Percentiles rank a stretch among this genome's conserved stretches.
Conservation (phyloP, 2,329 filamentous ascomycete species). For the Sporothrix protearum region DNA sequence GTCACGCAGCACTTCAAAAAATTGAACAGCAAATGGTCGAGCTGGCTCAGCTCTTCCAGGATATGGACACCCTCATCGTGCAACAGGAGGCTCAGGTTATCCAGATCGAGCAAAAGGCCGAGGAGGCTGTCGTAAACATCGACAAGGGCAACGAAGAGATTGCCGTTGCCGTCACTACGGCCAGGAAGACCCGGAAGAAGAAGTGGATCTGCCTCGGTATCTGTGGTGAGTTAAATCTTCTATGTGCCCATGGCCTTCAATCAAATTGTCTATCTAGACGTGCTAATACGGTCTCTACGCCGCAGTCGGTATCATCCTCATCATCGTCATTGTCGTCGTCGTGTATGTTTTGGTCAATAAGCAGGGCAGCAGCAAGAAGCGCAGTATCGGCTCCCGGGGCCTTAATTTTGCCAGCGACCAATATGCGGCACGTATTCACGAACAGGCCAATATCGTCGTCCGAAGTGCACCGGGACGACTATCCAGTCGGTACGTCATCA, state of each 20-base stretch:
- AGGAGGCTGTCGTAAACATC: constrained; percentile 80
- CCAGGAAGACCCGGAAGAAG: constrained; percentile 77
- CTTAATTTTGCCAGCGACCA: constrained; percentile 30
- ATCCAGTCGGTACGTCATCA: constrained; percentile 23
- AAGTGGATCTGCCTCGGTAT: constrained; percentile 95
- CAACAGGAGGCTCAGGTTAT: constrained; percentile 79
- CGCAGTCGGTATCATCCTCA: constrained; percentile 50
- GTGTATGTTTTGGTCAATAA: constrained; percentile 47
- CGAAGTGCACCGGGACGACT: constrained; percentile 10
- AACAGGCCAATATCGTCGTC: constrained; percentile 30
- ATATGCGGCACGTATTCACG: constrained; percentile 28
- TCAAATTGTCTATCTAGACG: background rate
- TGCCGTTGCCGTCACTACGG: constrained; percentile 74
- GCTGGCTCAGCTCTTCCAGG: constrained; percentile 80
- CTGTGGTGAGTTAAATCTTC: constrained; percentile 46
- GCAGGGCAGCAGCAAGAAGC: constrained; percentile 35
- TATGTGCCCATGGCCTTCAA: background rate
- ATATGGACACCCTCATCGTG: constrained; percentile 79
- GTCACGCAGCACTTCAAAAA: constrained; percentile 84
- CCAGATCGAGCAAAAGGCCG: constrained; percentile 80
- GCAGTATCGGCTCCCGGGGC: constrained; percentile 30
- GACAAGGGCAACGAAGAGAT: constrained; percentile 83
- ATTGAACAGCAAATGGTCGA: constrained; percentile 89
- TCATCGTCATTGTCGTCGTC: constrained; percentile 52
- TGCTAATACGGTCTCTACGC: constrained; percentile 8